These are phyloP conservation scores for Teratosphaeria nubilosa DNA, from an alignment of 2,329 filamentous ascomycete genomes.

Conservation along the genomic window DNA sequence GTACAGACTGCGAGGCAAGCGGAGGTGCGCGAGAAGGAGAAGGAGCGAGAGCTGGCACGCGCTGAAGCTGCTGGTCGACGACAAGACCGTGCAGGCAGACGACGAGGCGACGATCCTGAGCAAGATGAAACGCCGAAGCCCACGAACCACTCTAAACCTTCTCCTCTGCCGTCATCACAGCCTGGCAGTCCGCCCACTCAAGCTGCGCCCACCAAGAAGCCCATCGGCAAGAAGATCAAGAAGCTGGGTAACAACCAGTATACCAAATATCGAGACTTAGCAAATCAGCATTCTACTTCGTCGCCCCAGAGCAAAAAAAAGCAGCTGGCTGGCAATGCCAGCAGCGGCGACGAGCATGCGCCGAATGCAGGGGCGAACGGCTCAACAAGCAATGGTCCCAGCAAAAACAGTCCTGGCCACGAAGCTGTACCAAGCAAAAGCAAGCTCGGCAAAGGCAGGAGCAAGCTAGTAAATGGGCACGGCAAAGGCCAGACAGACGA, in stretches of 20 bases:
- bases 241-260: constrained; percentile 71
- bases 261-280: constrained; percentile 53
- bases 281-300: constrained; percentile 40
- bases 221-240: constrained; percentile 46
- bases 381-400: constrained; percentile 6
- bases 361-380: constrained; percentile 6
- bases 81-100: constrained; percentile 70
- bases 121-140: constrained; percentile 54
- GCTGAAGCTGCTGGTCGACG: constrained; percentile 68
- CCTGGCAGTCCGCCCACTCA: constrained; percentile 28
- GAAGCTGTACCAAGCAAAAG: constrained; percentile 1
- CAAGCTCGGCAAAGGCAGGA: constrained; percentile 13
- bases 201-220: constrained; percentile 50
- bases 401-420: constrained; percentile 6
- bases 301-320: constrained; percentile 31
- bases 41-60: constrained; percentile 62
- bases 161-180: constrained; percentile 35
- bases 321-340: constrained; percentile 2
- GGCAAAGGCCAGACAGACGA: constrained; percentile 42
- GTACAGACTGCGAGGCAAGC: constrained; percentile 48
- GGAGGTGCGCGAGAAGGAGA: constrained; percentile 51
- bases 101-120: constrained; percentile 61
- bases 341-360: constrained; percentile 15
- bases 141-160: constrained; percentile 23
- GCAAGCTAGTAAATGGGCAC: constrained; percentile 18